phyloP scores from a whole-genome alignment of 441 rosid genomes.

The Metrosideros polymorpha region DNA sequence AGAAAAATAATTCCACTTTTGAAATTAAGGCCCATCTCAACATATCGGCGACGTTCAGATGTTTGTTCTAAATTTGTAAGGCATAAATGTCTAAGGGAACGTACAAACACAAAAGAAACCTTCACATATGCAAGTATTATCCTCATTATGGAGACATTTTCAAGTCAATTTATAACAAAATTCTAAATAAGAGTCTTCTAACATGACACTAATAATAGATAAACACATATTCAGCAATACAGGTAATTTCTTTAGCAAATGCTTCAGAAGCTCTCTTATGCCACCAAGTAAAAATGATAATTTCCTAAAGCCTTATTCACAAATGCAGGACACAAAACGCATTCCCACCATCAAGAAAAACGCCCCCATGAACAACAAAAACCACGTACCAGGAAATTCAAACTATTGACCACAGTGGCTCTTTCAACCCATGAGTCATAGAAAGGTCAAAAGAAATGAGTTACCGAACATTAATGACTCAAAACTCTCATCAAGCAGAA shows the following conservation, averaged over 20 bases:
- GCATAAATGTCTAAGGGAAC: not conserved
- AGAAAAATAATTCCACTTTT: not conserved
- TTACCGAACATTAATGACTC: not conserved
- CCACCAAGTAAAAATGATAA: not conserved
- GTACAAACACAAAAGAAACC: not conserved
- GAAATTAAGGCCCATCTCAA: not conserved
- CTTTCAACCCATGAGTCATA: not conserved
- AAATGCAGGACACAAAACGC: not conserved
- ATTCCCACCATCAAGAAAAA: not conserved
- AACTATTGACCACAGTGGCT: not conserved
- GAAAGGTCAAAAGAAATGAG: not conserved
- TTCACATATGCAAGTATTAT: not conserved
- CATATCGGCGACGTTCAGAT: not conserved
- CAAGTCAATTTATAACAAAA: not conserved
- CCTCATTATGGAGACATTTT: not conserved
- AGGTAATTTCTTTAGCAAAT: not conserved
- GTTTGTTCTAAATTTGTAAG: not conserved
- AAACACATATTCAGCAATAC: not conserved
- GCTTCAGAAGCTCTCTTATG: not conserved
- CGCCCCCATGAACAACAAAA: not conserved
- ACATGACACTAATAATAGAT: not conserved
- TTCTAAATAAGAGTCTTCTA: not conserved
- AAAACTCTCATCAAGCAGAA: not conserved
- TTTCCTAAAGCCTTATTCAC: not conserved
- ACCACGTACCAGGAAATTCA: not conserved